Percentiles rank a stretch among this genome's conserved stretches.
Conservation (phyloP, 176 grass and related monocot species). For the Lolium rigidum region DNA sequence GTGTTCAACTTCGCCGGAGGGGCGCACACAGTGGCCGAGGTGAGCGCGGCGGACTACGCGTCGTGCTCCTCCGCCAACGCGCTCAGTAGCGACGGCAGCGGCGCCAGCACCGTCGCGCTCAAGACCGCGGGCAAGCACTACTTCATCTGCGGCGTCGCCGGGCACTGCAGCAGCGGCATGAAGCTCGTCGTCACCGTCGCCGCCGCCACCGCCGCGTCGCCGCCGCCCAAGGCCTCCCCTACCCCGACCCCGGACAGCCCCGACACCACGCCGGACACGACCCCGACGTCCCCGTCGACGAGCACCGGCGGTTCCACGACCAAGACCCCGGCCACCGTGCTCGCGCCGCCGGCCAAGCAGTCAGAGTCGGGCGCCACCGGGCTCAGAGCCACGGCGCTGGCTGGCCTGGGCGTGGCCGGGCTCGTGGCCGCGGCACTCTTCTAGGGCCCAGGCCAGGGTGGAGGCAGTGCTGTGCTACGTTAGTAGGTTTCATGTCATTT, state of each 20-base stretch:
- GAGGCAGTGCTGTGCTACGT: slow-evolving; percentile 77
- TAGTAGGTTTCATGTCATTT: slow-evolving; percentile 46
- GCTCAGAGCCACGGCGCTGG: slow-evolving; percentile 43
- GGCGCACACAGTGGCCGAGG: slow-evolving; percentile 67
- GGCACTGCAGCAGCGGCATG: slow-evolving; percentile 84
- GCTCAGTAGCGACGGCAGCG: slow-evolving; percentile 63
- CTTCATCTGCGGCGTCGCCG: slow-evolving; percentile 72
- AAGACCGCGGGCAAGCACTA: slow-evolving; percentile 79
- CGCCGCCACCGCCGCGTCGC: slow-evolving; percentile 26
- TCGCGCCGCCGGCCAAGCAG: slow-evolving; percentile 28
- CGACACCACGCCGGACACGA: slow-evolving; percentile 4
- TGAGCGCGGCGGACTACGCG: slow-evolving; percentile 73
- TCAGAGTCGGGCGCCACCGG: slow-evolving; percentile 37
- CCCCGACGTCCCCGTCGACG: slow-evolving; percentile 41
- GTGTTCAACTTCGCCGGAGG: slow-evolving; percentile 69
- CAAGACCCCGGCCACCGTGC: slow-evolving; percentile 28
- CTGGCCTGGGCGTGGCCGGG: slow-evolving; percentile 35
- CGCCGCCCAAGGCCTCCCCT: slow-evolving; percentile 27
- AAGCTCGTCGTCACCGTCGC: slow-evolving; percentile 69
- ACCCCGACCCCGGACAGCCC: slow-evolving; percentile 25
- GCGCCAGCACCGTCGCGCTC: slow-evolving; percentile 61
- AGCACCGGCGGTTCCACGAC: slow-evolving; percentile 35
- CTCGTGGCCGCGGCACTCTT: slow-evolving; percentile 48
- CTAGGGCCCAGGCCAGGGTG: slow-evolving; percentile 62
- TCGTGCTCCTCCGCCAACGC: slow-evolving; percentile 64